Conservation (phyloP, 2,329 filamentous ascomycete genomes). For the Exophiala xenobiotica region DNA sequence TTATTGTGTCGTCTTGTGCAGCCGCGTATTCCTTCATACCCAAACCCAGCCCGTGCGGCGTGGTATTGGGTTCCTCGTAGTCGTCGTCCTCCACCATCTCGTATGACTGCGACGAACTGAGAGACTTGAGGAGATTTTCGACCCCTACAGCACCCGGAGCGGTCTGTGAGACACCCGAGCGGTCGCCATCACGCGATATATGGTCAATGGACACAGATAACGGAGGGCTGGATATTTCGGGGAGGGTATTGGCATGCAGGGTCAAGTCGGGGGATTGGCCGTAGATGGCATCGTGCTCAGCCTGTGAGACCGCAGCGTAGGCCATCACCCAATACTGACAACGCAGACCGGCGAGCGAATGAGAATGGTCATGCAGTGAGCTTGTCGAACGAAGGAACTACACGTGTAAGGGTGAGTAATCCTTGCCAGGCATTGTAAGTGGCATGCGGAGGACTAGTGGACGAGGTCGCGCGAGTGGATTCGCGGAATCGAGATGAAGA, state of each 20-base stretch:
- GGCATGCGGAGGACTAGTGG: too few relatives aligned
- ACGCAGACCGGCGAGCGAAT: constrained; percentile 5
- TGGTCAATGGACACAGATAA: constrained; percentile 14
- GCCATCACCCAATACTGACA: constrained; percentile 15
- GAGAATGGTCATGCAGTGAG: constrained; percentile 9
- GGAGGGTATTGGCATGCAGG: constrained; percentile 10
- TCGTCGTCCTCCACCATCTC: constrained; percentile 50
- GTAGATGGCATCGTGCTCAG: constrained; percentile 18
- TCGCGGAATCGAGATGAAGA: neutral
- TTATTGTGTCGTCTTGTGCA: constrained; percentile 11
- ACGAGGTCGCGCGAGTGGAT: neutral
- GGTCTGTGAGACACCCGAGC: constrained; percentile 3
- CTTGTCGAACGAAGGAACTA: constrained; percentile 8
- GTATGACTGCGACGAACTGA: constrained; percentile 41
- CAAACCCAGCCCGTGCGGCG: constrained; percentile 10
- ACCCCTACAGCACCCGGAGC: constrained; percentile 20
- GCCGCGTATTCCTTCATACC: constrained; percentile 12
- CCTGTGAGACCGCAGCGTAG: constrained; percentile 25
- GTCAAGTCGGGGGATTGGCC: constrained; percentile 5
- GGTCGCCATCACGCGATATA: constrained; percentile 16
- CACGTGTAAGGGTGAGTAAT: constrained; percentile 4
- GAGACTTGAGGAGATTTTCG: constrained; percentile 40
- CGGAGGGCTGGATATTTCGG: constrained; percentile 18
- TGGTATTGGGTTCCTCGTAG: constrained; percentile 36
- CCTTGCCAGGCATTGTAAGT: neutral